These are phyloP conservation scores for Botrytis byssoidea DNA, from an alignment of 2,329 filamentous ascomycete genomes.

Conservation along the genomic window DNA sequence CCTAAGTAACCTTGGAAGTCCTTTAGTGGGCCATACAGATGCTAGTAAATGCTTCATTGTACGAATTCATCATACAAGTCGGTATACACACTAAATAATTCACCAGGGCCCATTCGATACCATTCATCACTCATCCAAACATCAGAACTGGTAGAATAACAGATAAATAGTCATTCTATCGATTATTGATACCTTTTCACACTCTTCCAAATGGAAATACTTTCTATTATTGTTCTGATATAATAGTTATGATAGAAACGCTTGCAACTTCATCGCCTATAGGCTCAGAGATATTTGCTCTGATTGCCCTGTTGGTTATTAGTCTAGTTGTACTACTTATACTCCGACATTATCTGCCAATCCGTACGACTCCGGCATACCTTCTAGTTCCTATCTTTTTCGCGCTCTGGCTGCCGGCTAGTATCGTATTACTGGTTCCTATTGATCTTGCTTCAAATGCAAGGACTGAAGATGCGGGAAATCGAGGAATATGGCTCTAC, in stretches of 20 bases:
- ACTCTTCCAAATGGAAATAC: constrained; percentile 9
- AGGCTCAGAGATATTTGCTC: constrained; percentile 76
- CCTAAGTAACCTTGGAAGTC: not conserved
- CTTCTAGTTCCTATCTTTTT: constrained; percentile 92
- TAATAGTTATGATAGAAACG: constrained; percentile 33
- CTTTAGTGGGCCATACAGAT: not conserved
- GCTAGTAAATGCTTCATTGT: not conserved
- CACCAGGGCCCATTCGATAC: not conserved
- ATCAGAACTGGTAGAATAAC: not conserved
- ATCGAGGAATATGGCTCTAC: constrained; percentile 84
- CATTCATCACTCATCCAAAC: not conserved
- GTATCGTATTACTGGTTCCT: constrained; percentile 86
- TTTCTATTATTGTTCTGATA: not conserved
- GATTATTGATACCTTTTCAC: not conserved
- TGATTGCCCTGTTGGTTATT: constrained; percentile 69
- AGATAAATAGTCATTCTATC: not conserved
- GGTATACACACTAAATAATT: not conserved
- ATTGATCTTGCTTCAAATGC: constrained; percentile 92
- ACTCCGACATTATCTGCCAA: constrained; percentile 83
- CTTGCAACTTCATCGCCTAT: constrained; percentile 60
- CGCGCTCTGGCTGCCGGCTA: constrained; percentile 87
- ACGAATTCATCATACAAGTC: not conserved
- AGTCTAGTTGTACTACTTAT: constrained; percentile 77
- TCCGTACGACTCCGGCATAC: constrained; percentile 87
- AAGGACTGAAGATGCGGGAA: constrained; percentile 65